These are phyloP conservation scores for Cryptococcus sp. DNA, from an alignment of 1,284 basidiomycete genomes.

Conservation along the genomic window DNA sequence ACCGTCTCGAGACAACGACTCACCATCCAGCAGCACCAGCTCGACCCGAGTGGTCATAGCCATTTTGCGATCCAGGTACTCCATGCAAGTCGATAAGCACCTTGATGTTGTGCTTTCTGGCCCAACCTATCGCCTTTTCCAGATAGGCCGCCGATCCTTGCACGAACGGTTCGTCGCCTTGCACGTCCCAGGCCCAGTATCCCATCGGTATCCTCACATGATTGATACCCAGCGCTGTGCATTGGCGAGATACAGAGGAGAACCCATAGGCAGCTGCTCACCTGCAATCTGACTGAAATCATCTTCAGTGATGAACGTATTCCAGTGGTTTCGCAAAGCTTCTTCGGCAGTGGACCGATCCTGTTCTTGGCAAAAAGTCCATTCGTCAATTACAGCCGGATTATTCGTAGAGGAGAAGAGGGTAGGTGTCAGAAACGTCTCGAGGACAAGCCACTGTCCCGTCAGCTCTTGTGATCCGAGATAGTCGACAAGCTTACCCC, in stretches of 20 bases:
- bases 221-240: constrained; percentile 58
- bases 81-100: constrained; percentile 65
- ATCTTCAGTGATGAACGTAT: constrained; percentile 63
- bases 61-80: constrained; percentile 74
- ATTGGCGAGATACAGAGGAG: not conserved
- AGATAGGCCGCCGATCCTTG: constrained; percentile 60
- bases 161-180: constrained; percentile 75
- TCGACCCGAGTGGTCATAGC: constrained; percentile 76
- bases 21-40: constrained; percentile 62
- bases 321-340: constrained; percentile 38
- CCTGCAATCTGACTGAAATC: constrained; percentile 81
- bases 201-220: constrained; percentile 75
- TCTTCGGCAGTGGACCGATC: constrained; percentile 30
- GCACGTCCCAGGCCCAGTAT: constrained; percentile 80
- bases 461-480: not conserved
- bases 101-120: constrained; percentile 65
- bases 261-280: constrained; percentile 15
- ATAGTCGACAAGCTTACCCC: constrained; percentile 22
- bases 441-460: constrained; percentile 38
- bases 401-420: constrained; percentile 77
- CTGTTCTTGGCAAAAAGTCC: constrained; percentile 57
- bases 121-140: constrained; percentile 67
- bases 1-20: too few relatives aligned
- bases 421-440: constrained; percentile 46
- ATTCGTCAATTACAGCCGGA: constrained; percentile 67